Evolutionary conservation across 2,329 filamentous ascomycete genomes (phyloP), one percentile per base, ranked within the genome.

Genomic region (Xylariaceae sp.): DNA sequence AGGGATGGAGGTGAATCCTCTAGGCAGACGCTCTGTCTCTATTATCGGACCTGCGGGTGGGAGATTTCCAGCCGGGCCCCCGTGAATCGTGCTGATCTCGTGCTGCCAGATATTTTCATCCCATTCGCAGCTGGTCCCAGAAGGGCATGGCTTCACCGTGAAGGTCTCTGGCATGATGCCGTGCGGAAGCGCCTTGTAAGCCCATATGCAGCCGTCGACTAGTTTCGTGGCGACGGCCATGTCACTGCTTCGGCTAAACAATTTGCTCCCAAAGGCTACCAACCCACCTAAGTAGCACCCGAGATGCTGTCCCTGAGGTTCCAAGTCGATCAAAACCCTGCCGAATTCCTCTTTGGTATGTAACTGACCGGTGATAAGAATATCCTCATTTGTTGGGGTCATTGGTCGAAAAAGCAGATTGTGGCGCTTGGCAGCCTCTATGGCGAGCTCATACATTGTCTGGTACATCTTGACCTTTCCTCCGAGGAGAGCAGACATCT

Each of bases 361-460:
- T 11, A 60, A 51, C 20, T 54, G 70, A 1, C 82, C 80, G 2
- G 82, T 73, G 19, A 86, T 67, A 5, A 87, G 71, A 11, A 86
- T 74, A 52, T 86, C 75, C 5, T 76, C 70, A n/a, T 67, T 63
- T 8, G 70, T 68, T 0, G 76, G 77, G 10, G 77, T 72, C 73
- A 86, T 77, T 0, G 85, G 84, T 2, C 79, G 73, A 65, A 78
- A 87, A 51, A 88, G 74, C 12, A 88, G 68, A n/a, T n/a, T n/a
- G 52, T 80, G 66, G 44, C 78, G 69, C 46, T 80, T 78, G 6
- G 78, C 76, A 0, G 77, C 73, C 14, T 80, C 73, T 52, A 85
- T 79, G 34, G 80, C 76, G n/a, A 65, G 66, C 50, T 79, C 67
- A 57, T 86, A 86, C 72, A 88, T 77, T 5, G 67, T 70, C 32